Evolutionary conservation across 306 rosid species (phyloP).

Genomic region (Senna tora): DNA sequence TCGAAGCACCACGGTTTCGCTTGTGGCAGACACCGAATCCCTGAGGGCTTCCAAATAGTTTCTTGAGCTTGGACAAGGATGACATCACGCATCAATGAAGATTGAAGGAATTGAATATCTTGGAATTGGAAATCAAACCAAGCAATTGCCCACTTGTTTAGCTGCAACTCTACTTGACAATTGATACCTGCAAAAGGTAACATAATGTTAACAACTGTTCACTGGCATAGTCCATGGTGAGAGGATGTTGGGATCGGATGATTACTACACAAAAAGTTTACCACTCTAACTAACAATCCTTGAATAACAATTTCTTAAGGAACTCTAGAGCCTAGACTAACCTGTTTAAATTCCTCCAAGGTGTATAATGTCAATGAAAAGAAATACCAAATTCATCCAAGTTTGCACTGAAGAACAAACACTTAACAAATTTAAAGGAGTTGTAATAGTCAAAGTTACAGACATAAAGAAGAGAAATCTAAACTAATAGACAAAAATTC

Average conservation of each 20-base stretch:
- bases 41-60: background rate
- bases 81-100: background rate
- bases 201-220: background rate
- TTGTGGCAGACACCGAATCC: background rate
- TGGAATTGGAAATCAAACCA: background rate
- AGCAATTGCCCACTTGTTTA: background rate
- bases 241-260: no score
- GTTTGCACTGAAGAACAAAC: background rate
- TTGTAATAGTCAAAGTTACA: background rate
- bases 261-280: background rate
- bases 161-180: background rate
- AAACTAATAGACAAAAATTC: no score
- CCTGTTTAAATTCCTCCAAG: background rate
- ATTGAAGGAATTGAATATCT: background rate
- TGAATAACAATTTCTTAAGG: background rate
- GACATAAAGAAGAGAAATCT: no score
- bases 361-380: background rate
- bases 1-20: background rate
- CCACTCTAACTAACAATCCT: background rate
- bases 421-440: background rate
- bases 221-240: background rate
- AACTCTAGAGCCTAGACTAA: background rate
- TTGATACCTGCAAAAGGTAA: background rate
- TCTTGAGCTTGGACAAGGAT: conserved; percentile 2
- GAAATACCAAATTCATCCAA: background rate